phyloP scores from a whole-genome alignment of 192 early-diverging fungal species.

The Ramicandelaber brevisporus region DNA sequence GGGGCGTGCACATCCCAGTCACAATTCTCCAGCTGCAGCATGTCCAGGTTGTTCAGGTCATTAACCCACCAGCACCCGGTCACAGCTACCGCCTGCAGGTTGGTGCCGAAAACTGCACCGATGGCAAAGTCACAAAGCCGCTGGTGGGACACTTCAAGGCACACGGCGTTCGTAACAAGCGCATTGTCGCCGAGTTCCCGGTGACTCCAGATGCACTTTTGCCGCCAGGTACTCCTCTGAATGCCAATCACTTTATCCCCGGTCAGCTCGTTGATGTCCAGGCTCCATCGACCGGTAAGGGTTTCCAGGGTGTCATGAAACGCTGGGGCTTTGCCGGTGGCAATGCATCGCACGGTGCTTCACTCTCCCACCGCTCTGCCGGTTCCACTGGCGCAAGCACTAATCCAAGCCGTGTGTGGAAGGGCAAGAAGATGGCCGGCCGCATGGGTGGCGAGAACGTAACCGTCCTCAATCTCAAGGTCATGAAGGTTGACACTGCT shows the following conservation, averaged over 20 bases:
- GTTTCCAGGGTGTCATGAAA: slow-evolving; percentile 96
- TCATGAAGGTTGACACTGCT: slow-evolving; percentile 64
- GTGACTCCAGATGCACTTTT: slow-evolving; percentile 67
- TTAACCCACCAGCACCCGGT: slow-evolving; percentile 5
- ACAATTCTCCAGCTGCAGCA: slow-evolving; percentile 56
- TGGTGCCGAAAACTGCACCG: slow-evolving; percentile 27
- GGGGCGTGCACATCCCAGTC: slow-evolving; percentile 69
- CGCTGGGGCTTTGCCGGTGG: slow-evolving; percentile 76
- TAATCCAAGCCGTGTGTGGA: slow-evolving; percentile 71
- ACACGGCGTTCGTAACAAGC: slow-evolving; percentile 46
- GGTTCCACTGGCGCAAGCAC: slow-evolving; percentile 74
- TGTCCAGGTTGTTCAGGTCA: slow-evolving; percentile 36
- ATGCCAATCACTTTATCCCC: slow-evolving; percentile 74
- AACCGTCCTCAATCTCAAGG: slow-evolving; percentile 58
- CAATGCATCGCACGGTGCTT: slow-evolving; percentile 84
- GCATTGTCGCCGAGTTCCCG: slow-evolving; percentile 52
- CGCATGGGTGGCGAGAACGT: slow-evolving; percentile 68
- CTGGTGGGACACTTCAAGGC: slow-evolving; percentile 48
- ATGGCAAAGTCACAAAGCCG: slow-evolving; percentile 40
- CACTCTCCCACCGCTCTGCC: slow-evolving; percentile 58
- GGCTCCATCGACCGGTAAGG: slow-evolving; percentile 71
- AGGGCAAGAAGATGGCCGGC: slow-evolving; percentile 97
- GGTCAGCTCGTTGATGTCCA: slow-evolving; percentile 87
- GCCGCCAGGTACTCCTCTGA: slow-evolving; percentile 42
- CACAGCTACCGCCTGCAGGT: slow-evolving; percentile 30